phyloP scores from a whole-genome alignment of 352 stramenopile species.

The Globisporangium lucens region DNA sequence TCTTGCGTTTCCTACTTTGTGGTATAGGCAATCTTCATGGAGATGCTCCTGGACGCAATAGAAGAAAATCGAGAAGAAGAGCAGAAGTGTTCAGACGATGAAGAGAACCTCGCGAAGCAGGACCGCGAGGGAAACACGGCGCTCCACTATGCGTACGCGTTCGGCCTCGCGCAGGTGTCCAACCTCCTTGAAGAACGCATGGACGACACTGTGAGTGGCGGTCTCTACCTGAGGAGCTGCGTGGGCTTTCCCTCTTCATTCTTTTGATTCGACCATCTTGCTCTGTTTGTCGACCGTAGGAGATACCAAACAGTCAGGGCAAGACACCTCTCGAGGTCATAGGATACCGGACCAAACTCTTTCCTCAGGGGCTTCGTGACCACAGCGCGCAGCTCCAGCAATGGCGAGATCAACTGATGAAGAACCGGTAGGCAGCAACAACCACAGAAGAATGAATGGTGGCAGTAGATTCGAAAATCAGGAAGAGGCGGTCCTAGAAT shows the following conservation, averaged over 20 bases:
- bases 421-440: not conserved
- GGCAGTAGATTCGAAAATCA: too few species aligned
- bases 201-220: conserved; percentile 24
- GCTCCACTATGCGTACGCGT: conserved; percentile 73
- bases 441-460: too few species aligned
- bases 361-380: conserved; percentile 19
- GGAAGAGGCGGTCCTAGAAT: too few species aligned
- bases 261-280: not conserved
- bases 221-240: not conserved
- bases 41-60: conserved; percentile 31
- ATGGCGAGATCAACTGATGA: not conserved
- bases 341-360: conserved; percentile 36
- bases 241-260: not conserved
- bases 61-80: conserved; percentile 14
- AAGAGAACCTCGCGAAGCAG: conserved; percentile 18
- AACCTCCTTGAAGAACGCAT: conserved; percentile 42
- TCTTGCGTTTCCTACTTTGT: not conserved
- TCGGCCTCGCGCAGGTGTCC: conserved; percentile 40
- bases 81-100: conserved; percentile 7
- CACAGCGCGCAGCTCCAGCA: not conserved
- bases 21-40: conserved; percentile 29
- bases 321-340: conserved; percentile 48
- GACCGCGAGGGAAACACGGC: conserved; percentile 47
- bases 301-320: conserved; percentile 32
- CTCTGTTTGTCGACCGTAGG: conserved; percentile 16